phyloP scores from a whole-genome alignment of 176 grass and related monocot genomes.

The Musa beccarii region DNA sequence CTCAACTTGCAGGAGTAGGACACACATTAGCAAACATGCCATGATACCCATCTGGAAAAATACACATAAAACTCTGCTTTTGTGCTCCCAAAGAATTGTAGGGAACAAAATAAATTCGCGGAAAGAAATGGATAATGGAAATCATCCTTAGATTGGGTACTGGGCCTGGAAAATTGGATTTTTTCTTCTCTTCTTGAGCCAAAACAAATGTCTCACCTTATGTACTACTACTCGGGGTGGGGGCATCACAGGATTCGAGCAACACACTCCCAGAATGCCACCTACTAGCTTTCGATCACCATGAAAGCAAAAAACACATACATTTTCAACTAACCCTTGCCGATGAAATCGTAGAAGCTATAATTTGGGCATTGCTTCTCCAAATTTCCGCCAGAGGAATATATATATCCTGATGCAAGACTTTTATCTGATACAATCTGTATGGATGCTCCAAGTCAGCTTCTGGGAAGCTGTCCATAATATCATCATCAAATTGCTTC shows the following conservation, averaged over 20 bases:
- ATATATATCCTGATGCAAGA: not conserved
- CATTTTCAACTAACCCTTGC: not conserved
- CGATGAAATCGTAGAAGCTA: not conserved
- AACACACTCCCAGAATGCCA: not conserved
- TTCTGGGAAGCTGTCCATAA: not conserved
- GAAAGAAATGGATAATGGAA: not conserved
- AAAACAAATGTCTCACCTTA: not conserved
- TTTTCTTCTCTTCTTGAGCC: not conserved
- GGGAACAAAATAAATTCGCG: not conserved
- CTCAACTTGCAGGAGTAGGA: too few relatives aligned
- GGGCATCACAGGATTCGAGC: not conserved
- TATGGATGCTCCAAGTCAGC: not conserved
- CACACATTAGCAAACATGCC: too few relatives aligned
- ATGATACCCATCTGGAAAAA: not conserved
- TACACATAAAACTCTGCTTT: not conserved
- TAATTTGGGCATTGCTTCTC: not conserved
- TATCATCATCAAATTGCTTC: not conserved
- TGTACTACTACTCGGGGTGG: too few relatives aligned
- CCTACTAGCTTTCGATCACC: not conserved
- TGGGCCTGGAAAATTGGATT: too few relatives aligned
- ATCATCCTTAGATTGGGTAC: not conserved
- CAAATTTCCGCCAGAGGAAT: not conserved
- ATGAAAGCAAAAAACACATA: constrained; percentile 1
- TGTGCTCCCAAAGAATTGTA: not conserved
- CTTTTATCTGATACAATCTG: not conserved